Evolutionary conservation across 169 alveolate species (phyloP).

Genomic region (Theileria annulata): DNA sequence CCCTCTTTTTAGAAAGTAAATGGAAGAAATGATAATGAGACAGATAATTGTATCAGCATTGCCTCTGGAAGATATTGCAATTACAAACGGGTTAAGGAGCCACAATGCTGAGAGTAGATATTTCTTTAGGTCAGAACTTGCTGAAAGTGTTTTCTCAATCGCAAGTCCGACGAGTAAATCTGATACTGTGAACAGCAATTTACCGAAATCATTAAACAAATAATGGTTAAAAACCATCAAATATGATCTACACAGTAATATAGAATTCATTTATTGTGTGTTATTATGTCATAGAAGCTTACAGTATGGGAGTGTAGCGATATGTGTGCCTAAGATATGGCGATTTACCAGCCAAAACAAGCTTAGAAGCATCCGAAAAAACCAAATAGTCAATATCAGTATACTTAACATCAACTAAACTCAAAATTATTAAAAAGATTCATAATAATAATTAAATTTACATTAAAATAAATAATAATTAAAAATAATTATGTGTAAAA

Average conservation of each 20-base stretch:
- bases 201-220: slow-evolving; percentile 81
- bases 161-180: slow-evolving; percentile 85
- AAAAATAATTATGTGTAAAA: background rate
- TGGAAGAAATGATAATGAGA: slow-evolving; percentile 68
- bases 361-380: slow-evolving; percentile 94
- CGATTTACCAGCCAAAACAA: slow-evolving; percentile 88
- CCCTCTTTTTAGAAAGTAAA: slow-evolving; percentile 62
- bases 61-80: slow-evolving; percentile 94
- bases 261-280: background rate
- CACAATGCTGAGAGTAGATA: slow-evolving; percentile 77
- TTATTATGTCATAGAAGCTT: background rate
- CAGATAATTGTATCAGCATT: slow-evolving; percentile 85
- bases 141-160: slow-evolving; percentile 33
- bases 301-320: slow-evolving; percentile 95
- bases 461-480: background rate
- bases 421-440: background rate
- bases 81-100: slow-evolving; percentile 91
- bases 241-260: slow-evolving; percentile 63
- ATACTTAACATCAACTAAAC: slow-evolving; percentile 81
- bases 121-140: slow-evolving; percentile 34
- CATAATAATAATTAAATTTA: no score
- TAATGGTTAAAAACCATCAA: slow-evolving; percentile 73
- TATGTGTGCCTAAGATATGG: slow-evolving; percentile 96
- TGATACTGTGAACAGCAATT: slow-evolving; percentile 82
- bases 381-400: slow-evolving; percentile 98